Evolutionary conservation across 208 protist species (phyloP).

Genomic region (Leishmania tarentolae): DNA sequence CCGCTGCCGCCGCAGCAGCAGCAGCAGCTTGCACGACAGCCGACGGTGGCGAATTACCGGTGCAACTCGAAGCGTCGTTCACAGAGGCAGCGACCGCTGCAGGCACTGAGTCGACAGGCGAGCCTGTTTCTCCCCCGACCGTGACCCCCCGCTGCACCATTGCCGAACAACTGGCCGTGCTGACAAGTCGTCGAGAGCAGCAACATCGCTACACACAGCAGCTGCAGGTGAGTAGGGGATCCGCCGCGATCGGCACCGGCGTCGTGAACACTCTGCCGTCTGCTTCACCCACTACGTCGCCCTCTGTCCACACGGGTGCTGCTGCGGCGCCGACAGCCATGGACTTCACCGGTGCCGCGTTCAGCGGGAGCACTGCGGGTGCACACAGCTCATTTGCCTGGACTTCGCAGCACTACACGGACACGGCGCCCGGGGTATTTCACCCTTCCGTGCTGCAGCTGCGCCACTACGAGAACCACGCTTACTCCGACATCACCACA

Average conservation of each 20-base stretch:
- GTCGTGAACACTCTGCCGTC: neutral
- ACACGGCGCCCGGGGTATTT: conserved; percentile 19
- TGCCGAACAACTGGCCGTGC: conserved; percentile 48
- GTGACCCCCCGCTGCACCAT: conserved; percentile 27
- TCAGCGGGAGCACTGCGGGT: neutral
- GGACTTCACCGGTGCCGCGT: neutral
- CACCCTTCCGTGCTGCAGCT: conserved; percentile 16
- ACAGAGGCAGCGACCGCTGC: neutral
- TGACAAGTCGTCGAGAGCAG: conserved; percentile 51
- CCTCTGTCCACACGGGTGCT: neutral
- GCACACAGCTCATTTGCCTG: neutral
- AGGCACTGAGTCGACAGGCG: neutral
- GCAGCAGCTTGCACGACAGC: neutral
- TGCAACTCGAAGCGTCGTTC: neutral
- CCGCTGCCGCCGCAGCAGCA: neutral
- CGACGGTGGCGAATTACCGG: neutral
- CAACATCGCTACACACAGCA: conserved; percentile 36
- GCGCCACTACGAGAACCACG: conserved; percentile 20
- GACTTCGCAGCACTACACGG: conserved; percentile 18
- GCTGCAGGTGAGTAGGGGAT: conserved; percentile 2
- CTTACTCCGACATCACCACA: conserved; percentile 34
- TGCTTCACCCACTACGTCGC: neutral
- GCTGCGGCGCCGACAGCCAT: neutral
- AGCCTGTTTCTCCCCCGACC: conserved; percentile 14
- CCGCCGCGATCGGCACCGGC: neutral